Conservation (phyloP, 208 protist species). For the Trypanosoma lewisi region DNA sequence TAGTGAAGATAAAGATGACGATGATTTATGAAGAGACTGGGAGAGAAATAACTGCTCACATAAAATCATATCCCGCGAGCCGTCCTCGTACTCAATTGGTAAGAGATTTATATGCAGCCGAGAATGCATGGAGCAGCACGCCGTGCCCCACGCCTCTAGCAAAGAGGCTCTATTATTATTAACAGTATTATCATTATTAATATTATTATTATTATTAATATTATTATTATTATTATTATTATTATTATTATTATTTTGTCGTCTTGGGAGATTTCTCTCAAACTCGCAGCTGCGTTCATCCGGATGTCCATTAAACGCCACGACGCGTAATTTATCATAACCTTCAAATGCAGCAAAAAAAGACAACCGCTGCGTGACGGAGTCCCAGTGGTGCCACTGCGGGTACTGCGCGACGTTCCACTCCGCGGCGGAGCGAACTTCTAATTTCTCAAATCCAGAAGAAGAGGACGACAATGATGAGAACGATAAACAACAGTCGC, state of each 20-base stretch:
- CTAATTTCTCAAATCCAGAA: not conserved
- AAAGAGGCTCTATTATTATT: not conserved
- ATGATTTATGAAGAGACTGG: not conserved
- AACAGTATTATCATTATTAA: not conserved
- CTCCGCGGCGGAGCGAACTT: slow-evolving; percentile 12
- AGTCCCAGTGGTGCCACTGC: slow-evolving; percentile 17
- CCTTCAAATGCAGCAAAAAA: slow-evolving; percentile 23
- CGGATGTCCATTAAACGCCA: slow-evolving; percentile 20
- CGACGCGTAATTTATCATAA: slow-evolving; percentile 26
- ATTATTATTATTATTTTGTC: too few relatives aligned
- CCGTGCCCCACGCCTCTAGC: slow-evolving; percentile 19
- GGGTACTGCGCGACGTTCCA: slow-evolving; percentile 20
- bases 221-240: too few relatives aligned
- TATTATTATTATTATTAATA: too few relatives aligned
- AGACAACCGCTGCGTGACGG: slow-evolving; percentile 22
- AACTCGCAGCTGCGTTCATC: slow-evolving; percentile 29
- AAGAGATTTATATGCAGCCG: slow-evolving; percentile 14
- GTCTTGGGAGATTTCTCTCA: slow-evolving; percentile 21
- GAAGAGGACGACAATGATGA: not conserved
- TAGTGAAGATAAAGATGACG: too few relatives aligned
- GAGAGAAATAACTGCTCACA: slow-evolving; percentile 24
- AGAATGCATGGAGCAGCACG: slow-evolving; percentile 7
- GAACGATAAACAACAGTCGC: too few relatives aligned
- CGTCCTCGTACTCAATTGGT: slow-evolving; percentile 22
- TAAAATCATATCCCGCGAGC: slow-evolving; percentile 5